Evolutionary conservation across 495 filamentous ascomycete species (phyloP).

Genomic region (Penicillium egyptiacum): DNA sequence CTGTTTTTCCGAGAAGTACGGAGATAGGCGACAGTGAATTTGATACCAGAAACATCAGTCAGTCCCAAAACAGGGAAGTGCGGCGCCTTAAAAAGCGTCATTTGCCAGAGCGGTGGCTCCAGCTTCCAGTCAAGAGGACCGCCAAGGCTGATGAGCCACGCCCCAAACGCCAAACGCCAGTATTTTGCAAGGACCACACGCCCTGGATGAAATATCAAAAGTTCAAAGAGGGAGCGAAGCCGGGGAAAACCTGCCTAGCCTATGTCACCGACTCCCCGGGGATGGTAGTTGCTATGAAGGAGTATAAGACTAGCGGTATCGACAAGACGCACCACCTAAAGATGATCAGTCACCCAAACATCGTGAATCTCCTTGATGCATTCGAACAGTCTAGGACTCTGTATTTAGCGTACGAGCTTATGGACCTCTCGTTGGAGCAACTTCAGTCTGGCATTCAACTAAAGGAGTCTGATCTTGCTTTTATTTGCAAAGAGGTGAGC

Average conservation of each 20-base stretch:
- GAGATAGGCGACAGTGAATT: not conserved
- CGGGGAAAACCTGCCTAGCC: slow-evolving; percentile 8
- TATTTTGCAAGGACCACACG: slow-evolving; percentile 3
- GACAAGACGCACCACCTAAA: slow-evolving; percentile 5
- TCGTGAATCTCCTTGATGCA: slow-evolving; percentile 6
- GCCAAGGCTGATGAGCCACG: not conserved
- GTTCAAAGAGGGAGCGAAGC: slow-evolving; percentile 3
- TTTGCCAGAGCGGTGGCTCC: not conserved
- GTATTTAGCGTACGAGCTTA: slow-evolving; percentile 7
- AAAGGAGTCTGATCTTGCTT: slow-evolving; percentile 5
- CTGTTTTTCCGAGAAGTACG: slow-evolving; percentile 1
- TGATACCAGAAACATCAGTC: not conserved
- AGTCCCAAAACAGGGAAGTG: too few species aligned
- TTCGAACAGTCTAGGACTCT: slow-evolving; percentile 5
- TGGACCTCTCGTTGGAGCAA: slow-evolving; percentile 9
- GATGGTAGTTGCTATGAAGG: slow-evolving; percentile 3
- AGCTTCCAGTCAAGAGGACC: not conserved
- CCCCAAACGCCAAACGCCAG: not conserved
- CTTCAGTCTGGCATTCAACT: slow-evolving; percentile 6
- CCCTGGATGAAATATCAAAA: slow-evolving; percentile 7
- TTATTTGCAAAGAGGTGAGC: slow-evolving; percentile 10
- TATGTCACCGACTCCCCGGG: not conserved
- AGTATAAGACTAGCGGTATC: slow-evolving; percentile 9
- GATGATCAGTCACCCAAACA: slow-evolving; percentile 4
- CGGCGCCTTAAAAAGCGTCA: too few species aligned